phyloP scores from a whole-genome alignment of 768 basidiomycete species.

The Leucocoprinus leucothites region DNA sequence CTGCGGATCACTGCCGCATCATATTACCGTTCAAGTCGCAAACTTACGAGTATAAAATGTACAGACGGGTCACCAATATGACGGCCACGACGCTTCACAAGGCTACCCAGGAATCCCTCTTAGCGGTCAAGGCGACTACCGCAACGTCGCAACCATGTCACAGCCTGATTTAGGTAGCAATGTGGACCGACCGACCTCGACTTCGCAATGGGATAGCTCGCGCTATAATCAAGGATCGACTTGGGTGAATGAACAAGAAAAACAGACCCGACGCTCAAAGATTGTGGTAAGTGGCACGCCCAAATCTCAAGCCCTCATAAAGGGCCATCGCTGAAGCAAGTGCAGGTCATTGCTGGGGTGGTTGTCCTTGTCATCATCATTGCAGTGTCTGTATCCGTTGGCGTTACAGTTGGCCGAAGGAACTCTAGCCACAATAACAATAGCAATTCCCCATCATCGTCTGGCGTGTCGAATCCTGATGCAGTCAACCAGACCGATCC shows the following conservation, averaged over 20 bases:
- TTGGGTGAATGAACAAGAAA: background rate
- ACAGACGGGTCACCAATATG: slow-evolving; percentile 8
- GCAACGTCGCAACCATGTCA: slow-evolving; percentile 1
- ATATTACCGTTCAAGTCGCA: background rate
- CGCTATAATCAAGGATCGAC: slow-evolving; percentile 7
- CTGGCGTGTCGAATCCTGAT: background rate
- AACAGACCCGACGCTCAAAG: slow-evolving; percentile 9
- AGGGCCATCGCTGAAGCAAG: background rate
- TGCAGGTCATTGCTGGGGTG: background rate
- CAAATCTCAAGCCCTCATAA: background rate
- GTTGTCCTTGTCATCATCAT: slow-evolving; percentile 7
- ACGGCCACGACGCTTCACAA: background rate
- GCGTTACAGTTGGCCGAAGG: slow-evolving; percentile 2
- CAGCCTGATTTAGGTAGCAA: background rate
- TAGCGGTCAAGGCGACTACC: background rate
- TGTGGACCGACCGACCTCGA: background rate
- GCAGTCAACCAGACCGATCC: slow-evolving; percentile 32
- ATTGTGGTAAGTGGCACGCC: slow-evolving; percentile 4
- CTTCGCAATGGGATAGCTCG: slow-evolving; percentile 6
- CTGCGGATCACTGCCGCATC: background rate
- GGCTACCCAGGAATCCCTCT: slow-evolving; percentile 6
- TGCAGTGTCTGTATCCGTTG: slow-evolving; percentile 3
- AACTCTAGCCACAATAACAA: background rate
- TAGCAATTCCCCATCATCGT: background rate
- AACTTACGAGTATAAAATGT: background rate